Evolutionary conservation across 2,329 filamentous ascomycete genomes (phyloP), one percentile per base, ranked within the genome.

Genomic region (Hymenotorrendiella dingleyae): DNA sequence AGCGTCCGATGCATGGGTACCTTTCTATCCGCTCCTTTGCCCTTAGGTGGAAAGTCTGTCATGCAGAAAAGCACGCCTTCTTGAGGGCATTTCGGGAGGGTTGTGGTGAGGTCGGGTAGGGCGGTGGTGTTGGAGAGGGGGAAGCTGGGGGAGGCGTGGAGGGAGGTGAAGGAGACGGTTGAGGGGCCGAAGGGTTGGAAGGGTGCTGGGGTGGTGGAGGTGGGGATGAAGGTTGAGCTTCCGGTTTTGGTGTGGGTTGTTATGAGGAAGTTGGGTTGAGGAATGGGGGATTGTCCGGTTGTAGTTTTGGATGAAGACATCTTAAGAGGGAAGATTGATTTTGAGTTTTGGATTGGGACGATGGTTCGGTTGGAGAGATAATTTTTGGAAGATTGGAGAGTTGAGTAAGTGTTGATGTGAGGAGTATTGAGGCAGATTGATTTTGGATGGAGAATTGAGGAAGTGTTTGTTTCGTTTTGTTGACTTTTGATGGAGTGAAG

Each of bases 1-100:
- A 59, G 37, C 1, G 67, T 70, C 10, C 67, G 65, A 46, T 70
- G 68, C 62, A 69, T 65, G 1, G 66, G 67, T 6, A 55, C 58
- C n/a, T n/a, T n/a, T n/a, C n/a, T n/a, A n/a, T n/a, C n/a, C n/a
- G n/a, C n/a, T n/a, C n/a, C n/a, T 8, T 27, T 17, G 11, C 20
- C 35, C 17, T 35, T 22, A 2, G 46, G 44, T 4, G 44, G 35
- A 10, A 51, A 46, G 28, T 56, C 47, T 1, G 45, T 42, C 20
- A 45, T 50, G 42, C 58, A 55, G 48, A 67, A 67, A 14, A 61
- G 45, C n/a, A 62, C 50, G 7, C 67, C 68, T 4, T 43, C 26
- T 0, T 61, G 61, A 4, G 63, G 54, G n/a, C 62, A 64, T 17
- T 64, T 59, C 0, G 66, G 64, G 3, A 55, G 36, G 5, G 36